Evolutionary conservation across 768 basidiomycete genomes (phyloP), one percentile per base, ranked within the genome.

Genomic region (Clavaria fumosa): DNA sequence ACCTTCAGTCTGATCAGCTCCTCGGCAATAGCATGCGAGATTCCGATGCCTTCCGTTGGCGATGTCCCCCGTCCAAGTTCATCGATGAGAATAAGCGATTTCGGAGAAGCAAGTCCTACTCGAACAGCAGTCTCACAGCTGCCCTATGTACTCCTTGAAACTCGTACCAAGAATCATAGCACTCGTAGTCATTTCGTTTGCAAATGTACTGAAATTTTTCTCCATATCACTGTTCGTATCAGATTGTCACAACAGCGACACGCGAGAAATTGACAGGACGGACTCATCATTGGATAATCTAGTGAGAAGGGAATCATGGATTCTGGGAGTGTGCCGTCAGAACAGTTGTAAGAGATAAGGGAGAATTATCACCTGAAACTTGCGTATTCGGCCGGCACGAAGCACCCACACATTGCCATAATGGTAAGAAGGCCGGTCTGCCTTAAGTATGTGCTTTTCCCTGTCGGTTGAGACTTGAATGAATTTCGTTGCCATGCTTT

Each of bases 281-380:
- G n/a, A n/a, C n/a, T 96, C 90, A 45, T 97, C 90, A 47, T 97
- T 96, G 1, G 88, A 93, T 12, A 99, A 62, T 2, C 93, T 74
- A 1, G 78, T 81, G 18, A 97, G 66, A 4, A 97, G 64, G 0
- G 78, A 69, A 43, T 93, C 86, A 43, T 91, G 81, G 2, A 89
- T 65, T 20, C 82, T 86, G 35, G 3, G 19, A 20, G 42, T 14
- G 20, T 24, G 15, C 5, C 26, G 26, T 28, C 26, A 14, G 33
- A 11, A 32, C 20, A 30, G 31, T 35, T 14, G 14, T 22, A 7
- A 18, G 6, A 30, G 31, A 43, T 27, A 3, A 10, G n/a, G 6
- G 17, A 30, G 0, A 35, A 31, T 19, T 34, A 56, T 17, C 31
- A 76, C 78, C 77, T 67, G 53, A 97, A 89, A 49, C 81, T 88